Evolutionary conservation across 2,329 filamentous ascomycete species (phyloP).

Genomic region (Salinomyces thailandicus): DNA sequence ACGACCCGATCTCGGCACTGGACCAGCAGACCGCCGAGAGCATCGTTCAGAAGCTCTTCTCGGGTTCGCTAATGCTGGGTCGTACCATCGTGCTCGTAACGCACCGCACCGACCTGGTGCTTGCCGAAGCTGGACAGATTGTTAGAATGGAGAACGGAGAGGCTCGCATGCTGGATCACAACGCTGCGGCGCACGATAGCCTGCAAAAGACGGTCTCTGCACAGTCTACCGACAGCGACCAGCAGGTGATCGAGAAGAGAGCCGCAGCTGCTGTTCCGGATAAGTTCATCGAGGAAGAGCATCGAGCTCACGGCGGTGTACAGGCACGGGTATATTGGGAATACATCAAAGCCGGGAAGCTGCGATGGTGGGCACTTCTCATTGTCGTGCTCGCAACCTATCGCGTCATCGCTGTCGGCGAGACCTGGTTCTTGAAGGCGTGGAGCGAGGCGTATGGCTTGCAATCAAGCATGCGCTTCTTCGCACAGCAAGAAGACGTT

Average conservation of each 20-base stretch:
- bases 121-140: conserved; percentile 61
- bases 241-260: conserved; percentile 29
- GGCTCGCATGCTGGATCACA: conserved; percentile 28
- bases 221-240: conserved; percentile 11
- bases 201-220: conserved; percentile 11
- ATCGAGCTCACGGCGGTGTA: conserved; percentile 63
- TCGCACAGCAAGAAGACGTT: conserved; percentile 2
- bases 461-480: conserved; percentile 3
- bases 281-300: conserved; percentile 71
- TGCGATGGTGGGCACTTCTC: conserved; percentile 61
- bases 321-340: conserved; percentile 68
- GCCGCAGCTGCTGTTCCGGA: conserved; percentile 49
- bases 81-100: conserved; percentile 52
- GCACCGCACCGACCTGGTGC: conserved; percentile 60
- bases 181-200: conserved; percentile 10
- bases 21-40: conserved; percentile 53
- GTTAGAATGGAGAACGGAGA: conserved; percentile 56
- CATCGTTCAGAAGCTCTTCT: conserved; percentile 48
- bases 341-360: conserved; percentile 70
- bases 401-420: conserved; percentile 53
- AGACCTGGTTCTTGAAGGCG: conserved; percentile 73
- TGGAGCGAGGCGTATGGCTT: conserved; percentile 69
- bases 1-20: conserved; percentile 39
- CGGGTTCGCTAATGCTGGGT: conserved; percentile 43
- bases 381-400: conserved; percentile 53